Evolutionary conservation across 257 asterid genomes (phyloP).

Genomic region (Datura wrightii): DNA sequence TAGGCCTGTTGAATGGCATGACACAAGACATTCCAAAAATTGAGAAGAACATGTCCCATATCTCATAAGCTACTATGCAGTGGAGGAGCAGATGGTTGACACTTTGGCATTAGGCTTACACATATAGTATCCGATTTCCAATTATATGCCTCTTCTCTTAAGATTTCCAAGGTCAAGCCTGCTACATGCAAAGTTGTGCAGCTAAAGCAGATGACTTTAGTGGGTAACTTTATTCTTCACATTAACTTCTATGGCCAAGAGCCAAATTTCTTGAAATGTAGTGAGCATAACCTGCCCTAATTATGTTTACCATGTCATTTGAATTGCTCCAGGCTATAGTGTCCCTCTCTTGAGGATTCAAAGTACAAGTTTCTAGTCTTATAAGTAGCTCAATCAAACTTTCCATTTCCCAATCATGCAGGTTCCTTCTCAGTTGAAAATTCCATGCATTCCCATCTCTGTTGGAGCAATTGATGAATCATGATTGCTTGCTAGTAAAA

Average conservation of each 20-base stretch:
- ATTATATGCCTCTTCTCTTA: neutral
- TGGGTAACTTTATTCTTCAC: neutral
- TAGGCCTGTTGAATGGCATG: constrained; percentile 11
- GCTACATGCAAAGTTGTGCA: neutral
- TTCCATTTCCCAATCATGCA: neutral
- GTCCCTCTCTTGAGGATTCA: neutral
- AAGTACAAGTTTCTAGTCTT: neutral
- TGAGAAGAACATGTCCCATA: neutral
- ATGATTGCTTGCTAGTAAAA: neutral
- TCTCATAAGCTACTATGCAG: neutral
- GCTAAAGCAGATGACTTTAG: neutral
- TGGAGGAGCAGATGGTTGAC: constrained; percentile 2
- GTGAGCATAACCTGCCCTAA: neutral
- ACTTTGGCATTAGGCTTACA: neutral
- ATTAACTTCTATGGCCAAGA: constrained; percentile 2
- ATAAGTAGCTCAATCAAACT: neutral
- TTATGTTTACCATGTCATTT: neutral
- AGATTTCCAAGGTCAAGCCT: neutral
- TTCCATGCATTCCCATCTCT: neutral
- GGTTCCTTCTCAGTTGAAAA: neutral
- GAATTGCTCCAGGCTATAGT: neutral
- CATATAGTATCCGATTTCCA: neutral
- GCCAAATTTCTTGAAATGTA: neutral
- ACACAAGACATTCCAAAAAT: neutral
- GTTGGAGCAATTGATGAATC: neutral